Base-by-base conservation (phyloP, 306 rosid species). In the Rosa rugosa region DNA sequence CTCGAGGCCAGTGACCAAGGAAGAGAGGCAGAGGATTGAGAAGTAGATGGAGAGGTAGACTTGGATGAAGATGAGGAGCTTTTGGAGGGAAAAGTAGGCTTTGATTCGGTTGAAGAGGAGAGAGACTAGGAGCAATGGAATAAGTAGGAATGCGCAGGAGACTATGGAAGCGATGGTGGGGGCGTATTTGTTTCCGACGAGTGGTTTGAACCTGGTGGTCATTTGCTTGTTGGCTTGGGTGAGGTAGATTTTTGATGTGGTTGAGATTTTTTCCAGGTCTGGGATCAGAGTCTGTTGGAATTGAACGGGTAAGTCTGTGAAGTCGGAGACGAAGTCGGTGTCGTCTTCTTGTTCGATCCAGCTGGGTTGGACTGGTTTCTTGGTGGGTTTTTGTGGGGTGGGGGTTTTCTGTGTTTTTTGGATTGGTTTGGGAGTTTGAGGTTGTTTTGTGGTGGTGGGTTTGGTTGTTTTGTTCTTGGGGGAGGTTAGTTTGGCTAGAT, bases 11-110 rank as follows among this genome's bases (percentile, higher is more conserved):
- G 98, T 87, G 69, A 87, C 57, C 11, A 95, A 78, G 0, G 96
- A 77, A 7, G 94, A 90, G 57, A 90, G 72, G 25, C 92, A 88
- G 42, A 95, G 99, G 45, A 93, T 93, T 11, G 84, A 68, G 86
- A 95, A 95, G 83, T 95, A 95, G 83, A 95, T 95, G 3, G 94
- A 82, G 79, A 95, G 90, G 45, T 95, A 95, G 45, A 85, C 85
- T 89, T 95, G 99, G 82, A 93, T 85, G 93, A 95, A 93, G 77
- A 93, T 93, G n/a, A 95, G 73, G 11, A 95, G 87, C 82, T 90
- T 93, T 50, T 95, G 99, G 74, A 95, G 89, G 0, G 99, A 95
- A 87, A 95, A 95, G 78, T 91, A 93, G 60, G 99, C 93, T 75
- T 95, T 93, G 75, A 95, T 90, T 67, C 84, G 83, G 72, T 88